Evolutionary conservation across 1,139 yeast genomes (phyloP).

Genomic region (Yamadazyma trypodendri): DNA sequence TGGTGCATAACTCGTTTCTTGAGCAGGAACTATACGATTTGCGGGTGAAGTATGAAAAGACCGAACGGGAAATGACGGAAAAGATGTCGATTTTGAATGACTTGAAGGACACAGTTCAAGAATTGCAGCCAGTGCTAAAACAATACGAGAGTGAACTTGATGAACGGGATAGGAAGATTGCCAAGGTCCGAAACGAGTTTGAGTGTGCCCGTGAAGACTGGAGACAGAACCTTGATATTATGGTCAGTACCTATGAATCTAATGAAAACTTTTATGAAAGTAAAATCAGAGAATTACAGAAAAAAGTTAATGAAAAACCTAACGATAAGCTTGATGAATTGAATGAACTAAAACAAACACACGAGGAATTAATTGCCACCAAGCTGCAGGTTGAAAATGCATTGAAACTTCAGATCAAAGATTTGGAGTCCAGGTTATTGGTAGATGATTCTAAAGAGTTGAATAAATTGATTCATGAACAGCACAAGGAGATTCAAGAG

Average conservation of each 20-base stretch:
- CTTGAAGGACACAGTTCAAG: conserved; percentile 41
- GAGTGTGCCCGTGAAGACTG: conserved; percentile 58
- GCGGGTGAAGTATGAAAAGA: conserved; percentile 20
- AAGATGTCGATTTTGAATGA: conserved; percentile 39
- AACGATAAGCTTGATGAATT: conserved; percentile 7
- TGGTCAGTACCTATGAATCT: conserved; percentile 46
- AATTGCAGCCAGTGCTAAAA: conserved; percentile 45
- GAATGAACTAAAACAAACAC: conserved; percentile 8
- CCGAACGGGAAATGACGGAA: conserved; percentile 31
- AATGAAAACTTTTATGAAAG: conserved; percentile 35
- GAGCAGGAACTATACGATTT: conserved; percentile 18
- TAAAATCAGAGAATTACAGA: conserved; percentile 20
- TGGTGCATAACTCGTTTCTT: conserved; percentile 6
- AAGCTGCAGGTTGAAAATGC: conserved; percentile 7
- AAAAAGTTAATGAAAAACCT: conserved; percentile 11
- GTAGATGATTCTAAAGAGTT: conserved; percentile 12
- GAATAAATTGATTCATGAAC: conserved; percentile 9
- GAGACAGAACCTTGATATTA: conserved; percentile 54
- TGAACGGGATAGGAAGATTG: conserved; percentile 45
- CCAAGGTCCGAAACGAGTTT: conserved; percentile 38
- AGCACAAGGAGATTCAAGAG: conserved; percentile 11
- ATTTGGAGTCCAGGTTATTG: conserved; percentile 18
- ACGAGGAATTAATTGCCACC: conserved; percentile 5
- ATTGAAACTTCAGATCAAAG: conserved; percentile 11
- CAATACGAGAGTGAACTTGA: conserved; percentile 39